phyloP scores from a whole-genome alignment of 805 yeast species.

The Metschnikowia drakensbergensis region DNA sequence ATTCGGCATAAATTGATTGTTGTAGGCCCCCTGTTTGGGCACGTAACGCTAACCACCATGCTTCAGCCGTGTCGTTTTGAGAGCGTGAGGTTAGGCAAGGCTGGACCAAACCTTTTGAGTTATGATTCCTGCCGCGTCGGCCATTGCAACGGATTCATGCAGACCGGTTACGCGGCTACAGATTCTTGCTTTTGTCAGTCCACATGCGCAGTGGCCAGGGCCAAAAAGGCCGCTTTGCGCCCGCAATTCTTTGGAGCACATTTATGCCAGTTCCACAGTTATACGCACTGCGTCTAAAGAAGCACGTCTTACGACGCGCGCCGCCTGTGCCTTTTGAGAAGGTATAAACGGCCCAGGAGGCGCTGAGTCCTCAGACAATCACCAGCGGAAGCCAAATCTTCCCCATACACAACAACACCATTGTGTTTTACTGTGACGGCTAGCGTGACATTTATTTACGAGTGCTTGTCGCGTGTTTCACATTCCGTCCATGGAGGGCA shows the following conservation, averaged over 20 bases:
- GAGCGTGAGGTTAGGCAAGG: too few relatives aligned
- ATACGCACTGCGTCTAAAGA: neutral
- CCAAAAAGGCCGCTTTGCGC: too few relatives aligned
- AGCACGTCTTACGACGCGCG: conserved; percentile 3
- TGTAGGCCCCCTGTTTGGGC: too few relatives aligned
- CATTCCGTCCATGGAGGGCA: neutral
- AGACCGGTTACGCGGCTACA: too few relatives aligned
- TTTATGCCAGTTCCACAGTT: neutral
- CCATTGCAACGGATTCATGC: too few relatives aligned
- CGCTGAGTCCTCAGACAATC: neutral
- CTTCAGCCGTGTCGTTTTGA: too few relatives aligned
- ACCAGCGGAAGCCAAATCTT: neutral
- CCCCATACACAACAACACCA: neutral
- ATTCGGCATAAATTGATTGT: too few relatives aligned
- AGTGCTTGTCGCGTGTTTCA: neutral
- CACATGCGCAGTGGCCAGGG: too few relatives aligned
- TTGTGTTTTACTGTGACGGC: neutral
- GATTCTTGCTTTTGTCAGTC: too few relatives aligned
- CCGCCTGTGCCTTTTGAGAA: neutral
- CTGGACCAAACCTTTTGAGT: too few relatives aligned
- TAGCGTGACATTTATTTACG: conserved; percentile 2
- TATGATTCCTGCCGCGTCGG: too few relatives aligned
- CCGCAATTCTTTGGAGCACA: neutral
- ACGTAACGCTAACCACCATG: too few relatives aligned
- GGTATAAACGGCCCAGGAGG: conserved; percentile 1